Evolutionary conservation across 1,284 basidiomycete genomes (phyloP), one percentile per base, ranked within the genome.

Genomic region (Tilletia indica): DNA sequence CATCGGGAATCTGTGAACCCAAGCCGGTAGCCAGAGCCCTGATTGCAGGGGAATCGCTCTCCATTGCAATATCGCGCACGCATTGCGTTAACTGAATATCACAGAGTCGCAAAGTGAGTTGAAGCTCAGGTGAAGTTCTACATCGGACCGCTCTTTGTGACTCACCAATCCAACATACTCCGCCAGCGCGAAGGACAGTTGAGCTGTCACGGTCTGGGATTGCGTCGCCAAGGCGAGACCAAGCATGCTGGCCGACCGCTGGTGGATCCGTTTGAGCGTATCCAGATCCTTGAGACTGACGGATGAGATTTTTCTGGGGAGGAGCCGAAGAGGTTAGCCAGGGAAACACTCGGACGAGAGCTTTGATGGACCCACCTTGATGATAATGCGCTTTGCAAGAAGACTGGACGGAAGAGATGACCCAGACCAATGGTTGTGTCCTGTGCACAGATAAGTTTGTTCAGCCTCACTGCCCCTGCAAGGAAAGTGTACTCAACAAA

Each of bases 221-320:
- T 73, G 76, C 36, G 77, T 72, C 16, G 74, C 73, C 64, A 75
- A 47, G 8, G 73, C 70, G n/a, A 74, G 71, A 25, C 73, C 67
- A 9, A 74, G 69, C 8, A 70, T 68, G 49, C 71, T 72, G 68
- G 76, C 72, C 72, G 77, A 73, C 36, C 76, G 72, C 16, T 69
- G 61, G 31, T 72, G 48, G 21, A 74, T 71, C 58, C 74, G 72
- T 31, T 68, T 45, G 8, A 79, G 72, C 34, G 73, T 74, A 34
- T 72, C 51, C 45, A 68, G 70, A 58, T 58, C 63, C 47, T 45
- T 31, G 25, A 69, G 56, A 56, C 49, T 69, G n/a, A 34, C 25
- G 9, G 45, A 19, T 39, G 63, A 56, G 31, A 36, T 68, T n/a
- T 54, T 36, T n/a, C 49, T 51, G 39, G 14, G 42, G 68, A 64